Percentiles rank a stretch among this genome's conserved stretches.
phyloP scores from a whole-genome alignment of 2,329 filamentous ascomycete genomes.

The Pseudogymnoascus sp. region DNA sequence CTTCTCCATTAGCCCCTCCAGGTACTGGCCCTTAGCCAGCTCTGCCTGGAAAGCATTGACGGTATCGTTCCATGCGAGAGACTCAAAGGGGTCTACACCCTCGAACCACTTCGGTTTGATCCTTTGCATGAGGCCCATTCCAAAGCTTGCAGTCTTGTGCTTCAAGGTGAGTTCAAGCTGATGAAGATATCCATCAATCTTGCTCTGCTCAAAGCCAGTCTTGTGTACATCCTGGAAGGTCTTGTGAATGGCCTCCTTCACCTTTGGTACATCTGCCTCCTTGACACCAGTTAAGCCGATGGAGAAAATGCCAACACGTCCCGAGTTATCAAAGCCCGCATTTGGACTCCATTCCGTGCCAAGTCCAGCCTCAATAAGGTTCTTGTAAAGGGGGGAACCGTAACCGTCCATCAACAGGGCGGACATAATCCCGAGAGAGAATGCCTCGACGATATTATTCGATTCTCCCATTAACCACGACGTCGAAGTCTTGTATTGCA shows the following conservation, averaged over 20 bases:
- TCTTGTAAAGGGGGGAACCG: conserved; percentile 84
- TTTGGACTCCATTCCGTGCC: conserved; percentile 94
- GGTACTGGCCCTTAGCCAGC: conserved; percentile 67
- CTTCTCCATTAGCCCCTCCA: conserved; percentile 79
- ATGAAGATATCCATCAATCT: conserved; percentile 89
- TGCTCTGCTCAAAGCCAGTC: conserved; percentile 78
- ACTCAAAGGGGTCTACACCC: conserved; percentile 84
- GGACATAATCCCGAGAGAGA: conserved; percentile 74
- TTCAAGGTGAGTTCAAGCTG: conserved; percentile 89
- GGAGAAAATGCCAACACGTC: conserved; percentile 74
- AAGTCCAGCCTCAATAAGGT: conserved; percentile 79
- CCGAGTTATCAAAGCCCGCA: conserved; percentile 78
- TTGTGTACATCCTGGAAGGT: conserved; percentile 62
- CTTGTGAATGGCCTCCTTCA: conserved; percentile 65
- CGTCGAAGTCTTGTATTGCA: conserved; percentile 87
- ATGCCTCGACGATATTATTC: conserved; percentile 75
- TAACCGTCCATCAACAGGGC: conserved; percentile 88
- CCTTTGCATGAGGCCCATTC: conserved; percentile 80
- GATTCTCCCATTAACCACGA: conserved; percentile 88
- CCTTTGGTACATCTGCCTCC: conserved; percentile 65
- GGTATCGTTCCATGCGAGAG: conserved; percentile 84
- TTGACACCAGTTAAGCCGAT: conserved; percentile 86
- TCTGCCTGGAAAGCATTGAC: conserved; percentile 72
- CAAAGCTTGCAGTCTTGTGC: conserved; percentile 94
- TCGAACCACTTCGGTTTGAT: conserved; percentile 93